phyloP scores from a whole-genome alignment of 345 rosid genomes.

The Lepidium sativum region DNA sequence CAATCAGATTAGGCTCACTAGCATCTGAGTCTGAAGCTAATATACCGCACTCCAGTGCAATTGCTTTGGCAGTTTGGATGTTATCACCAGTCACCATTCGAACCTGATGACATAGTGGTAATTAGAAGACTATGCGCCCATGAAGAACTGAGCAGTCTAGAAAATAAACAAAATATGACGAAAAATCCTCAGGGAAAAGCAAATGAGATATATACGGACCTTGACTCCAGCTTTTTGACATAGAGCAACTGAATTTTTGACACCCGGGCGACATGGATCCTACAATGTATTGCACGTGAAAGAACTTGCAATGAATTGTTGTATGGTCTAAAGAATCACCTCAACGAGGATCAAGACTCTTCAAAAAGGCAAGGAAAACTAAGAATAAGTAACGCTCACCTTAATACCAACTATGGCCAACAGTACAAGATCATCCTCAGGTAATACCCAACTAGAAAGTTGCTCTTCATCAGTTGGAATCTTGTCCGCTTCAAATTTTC shows the following conservation, averaged over 20 bases:
- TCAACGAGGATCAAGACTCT: neutral
- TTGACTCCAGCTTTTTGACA: constrained; percentile 92
- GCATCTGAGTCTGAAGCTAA: constrained; percentile 52
- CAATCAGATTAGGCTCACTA: constrained; percentile 60
- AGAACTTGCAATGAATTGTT: neutral
- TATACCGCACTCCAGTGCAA: constrained; percentile 95
- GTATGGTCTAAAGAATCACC: neutral
- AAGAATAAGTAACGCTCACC: constrained; percentile 33
- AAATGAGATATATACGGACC: constrained; percentile 35
- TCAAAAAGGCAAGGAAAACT: neutral
- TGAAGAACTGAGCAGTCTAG: neutral
- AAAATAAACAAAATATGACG: neutral
- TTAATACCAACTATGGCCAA: constrained; percentile 84
- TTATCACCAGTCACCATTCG: constrained; percentile 99
- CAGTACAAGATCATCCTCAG: constrained; percentile 83
- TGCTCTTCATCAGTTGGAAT: constrained; percentile 67
- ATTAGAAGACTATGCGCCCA: neutral
- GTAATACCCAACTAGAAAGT: constrained; percentile 62
- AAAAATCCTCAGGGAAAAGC: neutral
- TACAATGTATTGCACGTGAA: constrained; percentile 27
- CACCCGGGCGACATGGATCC: constrained; percentile 97
- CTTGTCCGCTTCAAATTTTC: constrained; percentile 50
- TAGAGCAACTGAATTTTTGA: constrained; percentile 56
- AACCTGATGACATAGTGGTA: constrained; percentile 38
- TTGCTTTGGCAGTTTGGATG: constrained; percentile 86